Evolutionary conservation across 2,329 filamentous ascomycete species (phyloP).

Genomic region (Aureobasidium sp.): DNA sequence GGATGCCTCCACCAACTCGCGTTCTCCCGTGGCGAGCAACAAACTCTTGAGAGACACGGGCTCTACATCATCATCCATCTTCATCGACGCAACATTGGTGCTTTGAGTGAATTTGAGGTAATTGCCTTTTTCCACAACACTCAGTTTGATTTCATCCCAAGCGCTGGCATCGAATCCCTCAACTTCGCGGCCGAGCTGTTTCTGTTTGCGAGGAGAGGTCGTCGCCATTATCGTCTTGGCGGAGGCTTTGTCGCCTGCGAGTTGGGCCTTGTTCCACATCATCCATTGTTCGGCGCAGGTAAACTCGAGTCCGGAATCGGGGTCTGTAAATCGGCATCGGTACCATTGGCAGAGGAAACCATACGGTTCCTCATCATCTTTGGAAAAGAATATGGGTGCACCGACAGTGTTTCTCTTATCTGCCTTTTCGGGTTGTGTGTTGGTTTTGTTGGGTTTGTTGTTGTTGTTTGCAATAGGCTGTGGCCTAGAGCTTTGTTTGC

Average conservation of each 20-base stretch:
- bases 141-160: slow-evolving; percentile 45
- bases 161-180: slow-evolving; percentile 40
- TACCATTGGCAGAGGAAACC: slow-evolving; percentile 59
- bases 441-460: background rate
- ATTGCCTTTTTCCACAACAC: slow-evolving; percentile 51
- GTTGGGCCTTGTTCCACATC: slow-evolving; percentile 8
- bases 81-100: slow-evolving; percentile 19
- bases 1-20: slow-evolving; percentile 50
- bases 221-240: background rate
- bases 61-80: background rate
- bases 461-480: background rate
- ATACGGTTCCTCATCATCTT: slow-evolving; percentile 34
- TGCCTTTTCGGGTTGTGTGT: background rate
- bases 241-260: background rate
- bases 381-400: slow-evolving; percentile 29
- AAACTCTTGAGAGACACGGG: slow-evolving; percentile 29
- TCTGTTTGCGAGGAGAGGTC: slow-evolving; percentile 30
- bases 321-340: slow-evolving; percentile 5
- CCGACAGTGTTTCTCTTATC: background rate
- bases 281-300: slow-evolving; percentile 1
- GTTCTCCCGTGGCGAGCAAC: slow-evolving; percentile 50
- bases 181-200: slow-evolving; percentile 48
- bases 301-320: background rate
- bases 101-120: slow-evolving; percentile 49
- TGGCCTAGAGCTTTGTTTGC: background rate